phyloP scores from a whole-genome alignment of 257 asterid species.

The Misopates orontium region DNA sequence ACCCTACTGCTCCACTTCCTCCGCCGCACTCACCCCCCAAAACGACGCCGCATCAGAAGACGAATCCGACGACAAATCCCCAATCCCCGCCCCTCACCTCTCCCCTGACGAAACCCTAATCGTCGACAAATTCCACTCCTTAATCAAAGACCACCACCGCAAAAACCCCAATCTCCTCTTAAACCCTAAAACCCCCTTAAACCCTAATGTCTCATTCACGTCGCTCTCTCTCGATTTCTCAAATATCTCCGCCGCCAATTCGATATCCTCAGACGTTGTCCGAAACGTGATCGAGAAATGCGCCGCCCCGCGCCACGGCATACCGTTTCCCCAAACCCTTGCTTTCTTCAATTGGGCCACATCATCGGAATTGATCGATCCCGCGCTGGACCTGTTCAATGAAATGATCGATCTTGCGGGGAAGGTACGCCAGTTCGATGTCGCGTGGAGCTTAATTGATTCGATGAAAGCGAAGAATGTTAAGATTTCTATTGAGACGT shows the following conservation, averaged over 20 bases:
- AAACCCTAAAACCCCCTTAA: conserved; percentile 35
- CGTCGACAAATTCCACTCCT: conserved; percentile 51
- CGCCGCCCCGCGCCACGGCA: conserved; percentile 78
- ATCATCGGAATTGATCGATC: conserved; percentile 19
- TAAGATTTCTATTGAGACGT: conserved; percentile 52
- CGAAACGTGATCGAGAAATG: conserved; percentile 63
- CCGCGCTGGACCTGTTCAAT: conserved; percentile 40
- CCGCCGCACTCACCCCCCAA: conserved; percentile 27
- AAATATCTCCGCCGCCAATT: conserved; percentile 31
- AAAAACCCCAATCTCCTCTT: conserved; percentile 56
- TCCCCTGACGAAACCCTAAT: conserved; percentile 43
- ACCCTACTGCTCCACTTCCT: conserved; percentile 29
- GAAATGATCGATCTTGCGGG: conserved; percentile 80
- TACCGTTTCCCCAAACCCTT: conserved; percentile 72
- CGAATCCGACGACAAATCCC: conserved; percentile 28
- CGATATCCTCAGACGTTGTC: conserved; percentile 46
- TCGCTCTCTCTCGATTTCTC: conserved; percentile 64
- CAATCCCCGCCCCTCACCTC: conserved; percentile 29
- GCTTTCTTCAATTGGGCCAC: conserved; percentile 89
- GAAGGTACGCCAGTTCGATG: conserved; percentile 73
- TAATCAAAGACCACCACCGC: conserved; percentile 74
- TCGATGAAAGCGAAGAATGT: conserved; percentile 50
- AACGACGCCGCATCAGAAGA: conserved; percentile 27
- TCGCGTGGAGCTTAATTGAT: conserved; percentile 75
- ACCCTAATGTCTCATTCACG: conserved; percentile 54